phyloP scores from a whole-genome alignment of 208 protist genomes.

The Porcisia hertigi region DNA sequence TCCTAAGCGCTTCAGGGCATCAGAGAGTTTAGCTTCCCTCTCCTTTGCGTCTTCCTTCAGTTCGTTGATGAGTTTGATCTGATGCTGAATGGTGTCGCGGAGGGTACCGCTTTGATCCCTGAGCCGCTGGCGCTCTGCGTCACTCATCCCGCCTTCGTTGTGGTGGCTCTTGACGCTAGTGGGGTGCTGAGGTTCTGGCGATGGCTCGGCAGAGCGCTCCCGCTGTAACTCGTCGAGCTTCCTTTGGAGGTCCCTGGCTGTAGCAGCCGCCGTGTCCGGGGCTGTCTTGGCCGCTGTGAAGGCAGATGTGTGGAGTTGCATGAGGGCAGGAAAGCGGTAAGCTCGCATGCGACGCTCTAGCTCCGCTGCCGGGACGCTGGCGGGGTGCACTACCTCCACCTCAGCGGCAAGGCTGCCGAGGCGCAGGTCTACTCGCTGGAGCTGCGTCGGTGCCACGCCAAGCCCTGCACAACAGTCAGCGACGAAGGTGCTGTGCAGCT shows the following conservation, averaged over 20 bases:
- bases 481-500: conserved; percentile 41
- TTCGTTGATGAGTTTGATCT: conserved; percentile 18
- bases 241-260: conserved; percentile 31
- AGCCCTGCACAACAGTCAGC: conserved; percentile 51
- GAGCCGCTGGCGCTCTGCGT: conserved; percentile 22
- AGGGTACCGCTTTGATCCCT: conserved; percentile 37
- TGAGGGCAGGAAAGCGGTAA: conserved; percentile 45
- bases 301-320: conserved; percentile 35
- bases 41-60: conserved; percentile 18
- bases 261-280: conserved; percentile 48
- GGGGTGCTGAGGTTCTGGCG: conserved; percentile 27
- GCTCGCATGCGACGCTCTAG: conserved; percentile 40
- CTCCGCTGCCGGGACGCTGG: conserved; percentile 32
- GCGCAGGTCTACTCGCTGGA: conserved; percentile 31
- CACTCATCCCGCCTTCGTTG: neutral
- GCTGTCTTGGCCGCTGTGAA: conserved; percentile 29
- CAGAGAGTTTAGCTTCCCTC: conserved; percentile 8
- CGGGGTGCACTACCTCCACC: conserved; percentile 46
- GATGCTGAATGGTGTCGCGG: conserved; percentile 19
- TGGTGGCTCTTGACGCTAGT: neutral
- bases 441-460: conserved; percentile 42
- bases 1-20: neutral
- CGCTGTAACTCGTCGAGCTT: conserved; percentile 30
- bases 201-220: conserved; percentile 13
- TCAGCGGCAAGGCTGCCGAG: conserved; percentile 33